Base-by-base conservation (phyloP, 257 asterid species). In the Datura wrightii region DNA sequence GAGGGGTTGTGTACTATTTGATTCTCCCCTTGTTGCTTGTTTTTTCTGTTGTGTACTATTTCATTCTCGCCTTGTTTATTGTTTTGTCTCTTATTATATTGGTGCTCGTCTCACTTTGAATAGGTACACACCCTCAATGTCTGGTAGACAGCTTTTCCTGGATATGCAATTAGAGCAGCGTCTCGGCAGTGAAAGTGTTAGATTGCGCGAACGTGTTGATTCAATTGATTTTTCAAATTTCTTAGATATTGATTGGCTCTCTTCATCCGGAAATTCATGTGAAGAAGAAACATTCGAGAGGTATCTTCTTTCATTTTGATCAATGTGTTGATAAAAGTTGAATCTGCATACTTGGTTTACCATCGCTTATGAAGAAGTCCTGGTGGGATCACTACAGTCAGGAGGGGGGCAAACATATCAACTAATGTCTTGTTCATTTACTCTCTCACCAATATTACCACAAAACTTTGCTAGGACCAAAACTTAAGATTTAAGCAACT, bases 211-310 rank as follows among this genome's bases (percentile, higher is more conserved):
- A 41, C 91, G 84, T 34, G 90, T 92, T 55, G 93, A 90, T 81
- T 88, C 94, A 50, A 86, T 88, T 5, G 89, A 89, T 85, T 94
- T 91, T 70, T 93, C 98, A 52, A 97, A 95, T 89, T 95, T 95
- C 89, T 88, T 95, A 44, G 92, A 93, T 82, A 85, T 91, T 19
- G 98, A 94, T 76, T 91, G 95, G 94, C 90, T 97, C 79, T 94
- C 99, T 84, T 93, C 98, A n/a, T 92, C 97, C 31, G 97, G 96
- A 36, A 94, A 95, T 87, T 97, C 99, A 6, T 92, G 96, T 60
- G 99, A 97, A 86, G 99, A 95, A 53, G 97, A 96, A 39, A 85
- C 90, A n/a, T 91, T 85, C 19, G 98, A 93, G 83, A 90, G 98
- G 99, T 96, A 86, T 79, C 18, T 24, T n/a, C 84, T 72, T 66